Conservation (phyloP, 106 monocot species). For the Dioscorea dumetorum region DNA sequence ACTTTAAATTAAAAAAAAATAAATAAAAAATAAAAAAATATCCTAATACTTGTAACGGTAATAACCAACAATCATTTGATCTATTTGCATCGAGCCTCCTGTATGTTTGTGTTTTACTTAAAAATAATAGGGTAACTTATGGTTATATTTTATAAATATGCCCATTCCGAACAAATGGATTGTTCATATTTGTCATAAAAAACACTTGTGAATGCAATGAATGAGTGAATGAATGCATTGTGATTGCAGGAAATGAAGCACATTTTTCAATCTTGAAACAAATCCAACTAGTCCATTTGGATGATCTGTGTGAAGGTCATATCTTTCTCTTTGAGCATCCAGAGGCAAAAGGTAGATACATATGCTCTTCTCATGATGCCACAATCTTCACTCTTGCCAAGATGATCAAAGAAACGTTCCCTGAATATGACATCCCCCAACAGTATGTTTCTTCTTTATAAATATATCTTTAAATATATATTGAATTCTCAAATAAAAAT, state of each 20-base stretch:
- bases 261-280: conserved; percentile 59
- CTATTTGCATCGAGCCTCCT: no score
- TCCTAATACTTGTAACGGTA: no score
- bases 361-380: conserved; percentile 62
- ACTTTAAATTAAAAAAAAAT: no score
- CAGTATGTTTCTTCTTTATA: conserved; percentile 9
- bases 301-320: conserved; percentile 59
- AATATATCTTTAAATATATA: no score
- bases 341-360: conserved; percentile 58
- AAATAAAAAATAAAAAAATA: neutral
- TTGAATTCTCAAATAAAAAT: no score
- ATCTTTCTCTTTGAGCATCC: conserved; percentile 50
- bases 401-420: conserved; percentile 32
- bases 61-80: no score
- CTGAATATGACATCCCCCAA: conserved; percentile 46
- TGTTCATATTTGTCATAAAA: no score
- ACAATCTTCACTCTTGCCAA: conserved; percentile 45
- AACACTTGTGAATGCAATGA: no score
- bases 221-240: neutral
- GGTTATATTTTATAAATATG: no score
- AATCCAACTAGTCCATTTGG: conserved; percentile 58
- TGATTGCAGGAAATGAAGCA: conserved; percentile 41
- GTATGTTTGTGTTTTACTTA: no score
- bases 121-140: no score
- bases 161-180: no score